Evolutionary conservation across 495 filamentous ascomycete species (phyloP), one percentile per base, ranked within the genome.

Genomic region (Penicillium longicatenatum): DNA sequence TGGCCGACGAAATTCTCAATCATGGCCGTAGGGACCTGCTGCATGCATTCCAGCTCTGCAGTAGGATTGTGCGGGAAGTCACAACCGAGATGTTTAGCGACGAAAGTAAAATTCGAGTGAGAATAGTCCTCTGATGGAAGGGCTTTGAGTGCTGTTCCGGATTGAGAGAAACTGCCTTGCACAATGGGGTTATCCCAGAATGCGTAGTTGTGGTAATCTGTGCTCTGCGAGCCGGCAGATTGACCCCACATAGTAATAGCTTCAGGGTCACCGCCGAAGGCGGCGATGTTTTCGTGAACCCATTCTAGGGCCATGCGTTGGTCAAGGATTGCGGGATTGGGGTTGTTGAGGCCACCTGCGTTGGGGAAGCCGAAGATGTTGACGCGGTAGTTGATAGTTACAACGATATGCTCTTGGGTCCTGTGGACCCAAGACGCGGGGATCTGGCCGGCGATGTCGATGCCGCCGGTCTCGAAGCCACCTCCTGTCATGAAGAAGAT

Each of bases 261-360:
- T 20, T 67, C 51, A 16, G 76, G 79, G 29, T 64, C 33, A 16
- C 61, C 61, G 1, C 61, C 61, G 29, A 64, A 64, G 4, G 6
- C 24, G 6, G 31, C 48, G 29, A 64, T 64, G 50, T 64, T 64
- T 12, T 64, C 48, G 12, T 52, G 53, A 19, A 64, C 47, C 61
- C 61, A 64, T 67, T 84, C 72, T 6, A 84, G 69, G 10, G 77
- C 81, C 63, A 83, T 74, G 42, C 85, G 80, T 64, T 86, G 81
- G 68, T 88, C 84, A 9, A 85, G 72, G 10, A 82, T 74, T n/a
- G 83, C 84, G 2, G 78, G 68, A 56, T 76, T 81, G 19, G 67
- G 66, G 37, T 59, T 52, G 14, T 35, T 52, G 35, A 63, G 33
- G 1, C 35, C 56, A 2, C 35, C 46, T 16, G 56, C 33, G 35